A percentile compares a stretch with the other conserved stretches of the same genome.
Conservation (phyloP, 805 yeast species). For the Myxozyma mucilagina region DNA sequence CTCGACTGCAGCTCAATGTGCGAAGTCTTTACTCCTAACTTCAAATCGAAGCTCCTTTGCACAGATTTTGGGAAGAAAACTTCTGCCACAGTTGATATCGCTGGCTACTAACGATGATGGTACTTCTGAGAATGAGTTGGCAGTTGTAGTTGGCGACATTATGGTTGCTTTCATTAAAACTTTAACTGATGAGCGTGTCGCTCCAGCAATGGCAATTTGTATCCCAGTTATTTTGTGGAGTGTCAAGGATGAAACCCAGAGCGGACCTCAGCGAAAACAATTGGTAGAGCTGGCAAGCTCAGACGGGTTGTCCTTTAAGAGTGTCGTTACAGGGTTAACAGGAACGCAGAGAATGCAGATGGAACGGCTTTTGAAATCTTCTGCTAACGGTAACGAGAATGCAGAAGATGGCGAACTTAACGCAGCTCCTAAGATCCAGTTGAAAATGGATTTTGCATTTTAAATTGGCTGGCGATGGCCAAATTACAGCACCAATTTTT, state of each 20-base stretch:
- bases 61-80: slow-evolving; percentile 45
- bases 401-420: neutral
- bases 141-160: slow-evolving; percentile 48
- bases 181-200: slow-evolving; percentile 38
- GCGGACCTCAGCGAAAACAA: slow-evolving; percentile 23
- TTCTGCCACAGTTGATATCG: slow-evolving; percentile 50
- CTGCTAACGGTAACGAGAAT: neutral
- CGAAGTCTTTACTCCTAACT: slow-evolving; percentile 55
- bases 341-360: slow-evolving; percentile 36
- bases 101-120: slow-evolving; percentile 35
- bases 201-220: slow-evolving; percentile 39
- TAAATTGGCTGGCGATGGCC: neutral
- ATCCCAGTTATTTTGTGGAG: slow-evolving; percentile 31
- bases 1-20: slow-evolving; percentile 57
- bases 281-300: slow-evolving; percentile 39
- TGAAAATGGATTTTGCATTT: slow-evolving; percentile 23
- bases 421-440: slow-evolving; percentile 19
- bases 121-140: slow-evolving; percentile 34
- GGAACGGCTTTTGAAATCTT: slow-evolving; percentile 30
- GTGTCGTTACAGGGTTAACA: slow-evolving; percentile 49
- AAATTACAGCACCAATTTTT: neutral
- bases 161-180: slow-evolving; percentile 49
- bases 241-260: slow-evolving; percentile 10
- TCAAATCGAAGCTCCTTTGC: slow-evolving; percentile 40
- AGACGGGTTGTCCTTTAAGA: slow-evolving; percentile 40